These are phyloP conservation scores for Gossypium australe DNA, from an alignment of 345 rosid species.

Conservation along the genomic window DNA sequence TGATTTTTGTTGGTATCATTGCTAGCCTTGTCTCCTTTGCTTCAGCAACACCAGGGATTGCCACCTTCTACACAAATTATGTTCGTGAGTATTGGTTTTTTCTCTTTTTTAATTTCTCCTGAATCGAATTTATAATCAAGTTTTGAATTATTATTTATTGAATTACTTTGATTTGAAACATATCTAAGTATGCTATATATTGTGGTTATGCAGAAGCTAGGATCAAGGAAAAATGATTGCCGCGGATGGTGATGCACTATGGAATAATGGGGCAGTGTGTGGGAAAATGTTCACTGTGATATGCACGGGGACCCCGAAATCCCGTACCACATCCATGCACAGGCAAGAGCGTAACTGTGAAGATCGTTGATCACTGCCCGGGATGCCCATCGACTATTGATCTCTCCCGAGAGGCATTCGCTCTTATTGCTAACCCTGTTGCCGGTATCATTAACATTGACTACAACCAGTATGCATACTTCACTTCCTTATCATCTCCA, in stretches of 20 bases:
- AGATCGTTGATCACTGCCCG: constrained; percentile 21
- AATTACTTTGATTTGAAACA: neutral
- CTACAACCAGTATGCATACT: constrained; percentile 23
- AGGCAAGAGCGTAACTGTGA: constrained; percentile 17
- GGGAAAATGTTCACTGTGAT: constrained; percentile 10
- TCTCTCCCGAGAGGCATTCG: constrained; percentile 32
- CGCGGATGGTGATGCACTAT: constrained; percentile 21
- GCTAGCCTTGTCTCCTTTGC: constrained; percentile 9
- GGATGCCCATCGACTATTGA: constrained; percentile 24
- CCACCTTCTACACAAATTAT: constrained; percentile 14
- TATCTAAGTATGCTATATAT: neutral
- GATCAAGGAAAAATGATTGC: constrained; percentile 16
- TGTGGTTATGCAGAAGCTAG: neutral
- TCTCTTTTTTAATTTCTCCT: neutral
- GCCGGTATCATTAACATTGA: constrained; percentile 26
- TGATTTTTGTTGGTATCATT: neutral
- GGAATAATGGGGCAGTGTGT: constrained; percentile 20
- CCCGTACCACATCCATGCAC: constrained; percentile 18
- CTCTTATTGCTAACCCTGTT: constrained; percentile 18
- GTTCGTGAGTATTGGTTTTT: constrained; percentile 16
- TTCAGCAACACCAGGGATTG: constrained; percentile 16
- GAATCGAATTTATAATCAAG: neutral
- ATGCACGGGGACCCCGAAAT: constrained; percentile 17
- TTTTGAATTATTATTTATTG: neutral
- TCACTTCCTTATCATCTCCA: neutral